Evolutionary conservation across 108 stramenopile genomes (phyloP).

Genomic region (Phaeodactylum tricornutum): DNA sequence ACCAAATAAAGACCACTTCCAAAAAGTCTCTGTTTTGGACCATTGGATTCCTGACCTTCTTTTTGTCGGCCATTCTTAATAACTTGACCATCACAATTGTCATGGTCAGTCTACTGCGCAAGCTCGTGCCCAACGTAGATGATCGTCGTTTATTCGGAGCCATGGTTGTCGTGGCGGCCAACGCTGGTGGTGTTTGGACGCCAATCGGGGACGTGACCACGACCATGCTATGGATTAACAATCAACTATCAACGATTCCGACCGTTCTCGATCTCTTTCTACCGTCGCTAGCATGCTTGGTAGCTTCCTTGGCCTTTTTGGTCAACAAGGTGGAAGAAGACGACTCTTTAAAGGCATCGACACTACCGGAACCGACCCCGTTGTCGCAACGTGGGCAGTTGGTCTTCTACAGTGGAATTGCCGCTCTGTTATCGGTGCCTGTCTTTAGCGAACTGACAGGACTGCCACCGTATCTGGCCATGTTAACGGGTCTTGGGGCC

Average conservation of each 20-base stretch:
- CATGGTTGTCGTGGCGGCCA: constrained; percentile 90
- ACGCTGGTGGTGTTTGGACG: constrained; percentile 94
- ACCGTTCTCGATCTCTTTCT: constrained; percentile 83
- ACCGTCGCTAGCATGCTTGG: constrained; percentile 77
- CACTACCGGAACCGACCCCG: constrained; percentile 47
- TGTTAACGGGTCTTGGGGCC: constrained; percentile 88
- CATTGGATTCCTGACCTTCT: constrained; percentile 87
- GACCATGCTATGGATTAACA: constrained; percentile 94
- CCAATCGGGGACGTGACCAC: constrained; percentile 95
- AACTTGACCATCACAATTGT: constrained; percentile 94
- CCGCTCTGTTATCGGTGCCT: constrained; percentile 72
- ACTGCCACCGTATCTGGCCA: constrained; percentile 88
- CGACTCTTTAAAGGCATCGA: constrained; percentile 24
- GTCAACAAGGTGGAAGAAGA: constrained; percentile 79
- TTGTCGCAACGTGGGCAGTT: constrained; percentile 77
- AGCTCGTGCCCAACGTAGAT: constrained; percentile 74
- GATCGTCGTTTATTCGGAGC: constrained; percentile 87
- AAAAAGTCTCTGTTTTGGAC: constrained; percentile 88
- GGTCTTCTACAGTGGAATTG: constrained; percentile 85
- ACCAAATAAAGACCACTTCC: constrained; percentile 78
- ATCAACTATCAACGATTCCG: constrained; percentile 81
- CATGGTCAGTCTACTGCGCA: constrained; percentile 80
- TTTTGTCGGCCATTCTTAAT: constrained; percentile 85
- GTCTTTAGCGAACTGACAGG: constrained; percentile 87
- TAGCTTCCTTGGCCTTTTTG: constrained; percentile 72